Base-by-base conservation (phyloP, 2,329 filamentous ascomycete genomes). In the Arthrobotrys entomopaga region DNA sequence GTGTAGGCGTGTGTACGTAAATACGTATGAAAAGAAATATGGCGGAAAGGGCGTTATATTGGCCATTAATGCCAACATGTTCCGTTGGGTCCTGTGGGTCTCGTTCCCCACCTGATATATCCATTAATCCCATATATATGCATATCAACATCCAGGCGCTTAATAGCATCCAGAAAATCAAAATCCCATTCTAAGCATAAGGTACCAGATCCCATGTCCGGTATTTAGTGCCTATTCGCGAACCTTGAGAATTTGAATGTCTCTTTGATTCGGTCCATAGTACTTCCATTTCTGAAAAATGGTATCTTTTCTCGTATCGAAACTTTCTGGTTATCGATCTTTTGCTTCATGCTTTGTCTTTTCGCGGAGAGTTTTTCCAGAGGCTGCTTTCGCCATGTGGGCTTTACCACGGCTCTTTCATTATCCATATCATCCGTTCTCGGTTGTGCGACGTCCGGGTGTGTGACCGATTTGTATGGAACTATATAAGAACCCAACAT, bases 221-320 rank as follows among this genome's bases (percentile, higher is more conserved):
- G 24, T 15, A 40, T 38, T 66, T 65, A 74, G 46, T 67, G 57
- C 34, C 63, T 61, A 20, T 50, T 63, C 22, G 57, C 58, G 43
- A 74, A 67, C 24, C 70, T 74, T n/a, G 70, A 74, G 42, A 74
- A 74, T 49, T 67, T 74, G 29, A 74, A 74, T 38, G 70, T 74
- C 42, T 74, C 70, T 22, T 74, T 74, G 57, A 74, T 74, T 16
- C 70, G 42, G 26, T 74, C 70, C 70, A 74, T 74, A 13, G 70
- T 74, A 49, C 70, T 74, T 49, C 70, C 70, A 38, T 74, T 74
- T 49, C 57, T 61, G 20, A 74, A 58, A 52, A 74, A 74, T 13
- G 70, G 70, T 43, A 74, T 74, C 63, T 63, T 74, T 52, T 74
- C 63, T 1, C 63, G 63, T 53, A 74, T 63, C n/a, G 70, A 67